phyloP scores from a whole-genome alignment of 768 basidiomycete genomes.

The Tulasnella sp. region DNA sequence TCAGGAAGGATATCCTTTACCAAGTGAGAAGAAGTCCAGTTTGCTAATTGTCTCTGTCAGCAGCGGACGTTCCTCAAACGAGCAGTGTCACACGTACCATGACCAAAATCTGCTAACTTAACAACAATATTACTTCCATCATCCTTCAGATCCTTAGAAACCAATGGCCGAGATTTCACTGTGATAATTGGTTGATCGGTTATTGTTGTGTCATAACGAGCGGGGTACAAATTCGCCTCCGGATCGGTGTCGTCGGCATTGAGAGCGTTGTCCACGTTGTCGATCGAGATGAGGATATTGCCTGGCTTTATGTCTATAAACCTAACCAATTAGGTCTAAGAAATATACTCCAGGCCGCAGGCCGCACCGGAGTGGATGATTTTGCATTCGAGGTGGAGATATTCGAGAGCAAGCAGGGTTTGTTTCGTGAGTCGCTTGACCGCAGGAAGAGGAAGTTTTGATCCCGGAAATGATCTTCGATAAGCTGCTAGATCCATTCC shows the following conservation, averaged over 20 bases:
- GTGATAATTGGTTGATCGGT: conserved; percentile 31
- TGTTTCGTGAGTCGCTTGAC: conserved; percentile 1
- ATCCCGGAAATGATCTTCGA: not conserved
- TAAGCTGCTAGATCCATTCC: not conserved
- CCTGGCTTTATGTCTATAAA: conserved; percentile 33
- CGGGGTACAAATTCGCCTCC: conserved; percentile 16
- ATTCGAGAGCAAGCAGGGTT: conserved; percentile 18
- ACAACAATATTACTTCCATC: conserved; percentile 31
- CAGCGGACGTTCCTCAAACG: not conserved
- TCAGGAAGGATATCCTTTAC: not conserved
- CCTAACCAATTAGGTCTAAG: too few species aligned
- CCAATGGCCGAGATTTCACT: conserved; percentile 34
- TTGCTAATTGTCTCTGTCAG: not conserved
- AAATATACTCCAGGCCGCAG: too few species aligned
- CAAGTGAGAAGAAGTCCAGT: not conserved
- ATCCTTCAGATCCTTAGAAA: conserved; percentile 26
- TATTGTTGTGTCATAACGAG: not conserved
- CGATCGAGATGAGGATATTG: conserved; percentile 32
- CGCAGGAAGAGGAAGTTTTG: not conserved
- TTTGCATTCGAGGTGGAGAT: conserved; percentile 18
- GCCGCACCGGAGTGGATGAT: conserved; percentile 21
- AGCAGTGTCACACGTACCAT: not conserved
- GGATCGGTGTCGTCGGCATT: conserved; percentile 27
- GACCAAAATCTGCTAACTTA: conserved; percentile 33
- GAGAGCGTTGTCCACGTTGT: not conserved